These are phyloP conservation scores for Solanum sitiens DNA, from an alignment of 257 asterid species.

Conservation along the genomic window DNA sequence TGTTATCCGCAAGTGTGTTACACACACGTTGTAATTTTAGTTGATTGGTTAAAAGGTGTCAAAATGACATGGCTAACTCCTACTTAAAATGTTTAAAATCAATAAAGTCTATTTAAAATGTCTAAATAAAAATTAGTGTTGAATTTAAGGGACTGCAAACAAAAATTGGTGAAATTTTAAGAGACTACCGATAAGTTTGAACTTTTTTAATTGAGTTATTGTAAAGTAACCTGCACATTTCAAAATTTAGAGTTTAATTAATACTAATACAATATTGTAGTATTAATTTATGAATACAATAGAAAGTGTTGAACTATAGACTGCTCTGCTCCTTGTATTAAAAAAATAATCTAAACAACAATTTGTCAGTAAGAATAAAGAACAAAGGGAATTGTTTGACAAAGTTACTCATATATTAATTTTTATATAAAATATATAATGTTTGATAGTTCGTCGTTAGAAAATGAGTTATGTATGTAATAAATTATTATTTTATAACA, in stretches of 20 bases:
- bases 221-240: neutral
- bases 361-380: neutral
- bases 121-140: too few species aligned
- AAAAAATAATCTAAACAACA: neutral
- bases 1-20: too few species aligned
- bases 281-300: neutral
- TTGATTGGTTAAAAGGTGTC: too few species aligned
- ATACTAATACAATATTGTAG: neutral
- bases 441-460: neutral
- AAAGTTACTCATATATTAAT: neutral
- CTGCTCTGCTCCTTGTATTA: neutral
- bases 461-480: too few species aligned
- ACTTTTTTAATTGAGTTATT: neutral
- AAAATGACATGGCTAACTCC: too few species aligned
- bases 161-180: too few species aligned
- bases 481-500: too few species aligned
- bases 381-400: neutral
- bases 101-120: too few species aligned
- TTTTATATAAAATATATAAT: neutral
- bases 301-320: neutral
- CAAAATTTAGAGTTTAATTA: neutral
- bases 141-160: too few species aligned
- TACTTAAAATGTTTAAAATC: too few species aligned
- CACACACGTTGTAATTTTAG: too few species aligned
- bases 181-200: too few species aligned